Evolutionary conservation across 2,329 filamentous ascomycete genomes (phyloP), one percentile per base, ranked within the genome.

Genomic region (Epichloe aotearoae): DNA sequence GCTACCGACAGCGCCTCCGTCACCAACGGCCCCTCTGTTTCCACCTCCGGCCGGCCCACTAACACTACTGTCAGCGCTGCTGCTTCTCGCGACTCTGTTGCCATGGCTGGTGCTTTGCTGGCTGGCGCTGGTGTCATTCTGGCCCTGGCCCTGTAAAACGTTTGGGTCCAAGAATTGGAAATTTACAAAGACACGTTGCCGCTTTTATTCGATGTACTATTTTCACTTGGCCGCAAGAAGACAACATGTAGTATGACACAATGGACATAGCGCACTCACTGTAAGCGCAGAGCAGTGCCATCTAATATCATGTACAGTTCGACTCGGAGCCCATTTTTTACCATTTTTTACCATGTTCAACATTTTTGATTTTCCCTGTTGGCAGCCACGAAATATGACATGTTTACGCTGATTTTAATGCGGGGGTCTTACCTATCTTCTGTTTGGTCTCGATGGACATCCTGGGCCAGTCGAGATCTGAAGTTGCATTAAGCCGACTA

Each of bases 261-360:
- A 30, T 14, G 47, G 47, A 43, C 14, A 50, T 47, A 36, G 30
- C 45, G 46, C 26, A 44, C 48, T 47, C 26, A 44, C 48, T 47
- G 55, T 52, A 52, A 33, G 56, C 52, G 48, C 54, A 58, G 56
- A 61, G 62, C 62, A 60, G 3, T 56, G 56, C 54, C 58, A 58
- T 56, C 52, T 64, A 62, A 62, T 62, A 60, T 46, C 54, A 56
- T 58, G 62, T 54, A 56, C 26, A 53, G 42, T 62, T 62, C 59
- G 56, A 62, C 56, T 58, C 58, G 53, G 58, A 34, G 3, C 14
- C n/a, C 17, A 10, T 30, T 10, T 36, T 2, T 23, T 1, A n/a
- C n/a, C n/a, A n/a, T 23, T 23, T 23, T 12, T 23, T 8, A 5
- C 39, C 19, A 40, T 6, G 1, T 23, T 43, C 1, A 23, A 58